These are phyloP conservation scores for Lichtheimia ramosa DNA, from an alignment of 371 early-diverging fungal species.

Conservation along the genomic window DNA sequence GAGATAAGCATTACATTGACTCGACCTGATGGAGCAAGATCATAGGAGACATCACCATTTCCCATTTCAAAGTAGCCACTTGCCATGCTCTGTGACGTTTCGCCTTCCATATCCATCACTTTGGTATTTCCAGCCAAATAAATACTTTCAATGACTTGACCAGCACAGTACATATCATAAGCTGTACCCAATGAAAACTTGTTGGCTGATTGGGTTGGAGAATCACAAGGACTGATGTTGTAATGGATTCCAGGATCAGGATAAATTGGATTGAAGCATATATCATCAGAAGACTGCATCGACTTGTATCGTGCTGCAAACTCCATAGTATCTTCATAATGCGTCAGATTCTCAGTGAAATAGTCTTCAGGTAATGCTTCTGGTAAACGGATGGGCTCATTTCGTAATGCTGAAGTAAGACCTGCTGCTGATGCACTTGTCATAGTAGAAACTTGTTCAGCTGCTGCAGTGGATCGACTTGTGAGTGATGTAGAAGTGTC, in stretches of 20 bases:
- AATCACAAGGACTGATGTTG: slow-evolving; percentile 31
- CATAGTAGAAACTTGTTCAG: not conserved
- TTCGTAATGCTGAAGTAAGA: slow-evolving; percentile 40
- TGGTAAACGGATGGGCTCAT: slow-evolving; percentile 57
- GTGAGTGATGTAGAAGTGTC: slow-evolving; percentile 31
- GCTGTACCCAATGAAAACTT: slow-evolving; percentile 41
- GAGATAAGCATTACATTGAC: slow-evolving; percentile 21
- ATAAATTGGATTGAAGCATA: slow-evolving; percentile 25
- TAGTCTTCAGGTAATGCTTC: slow-evolving; percentile 35
- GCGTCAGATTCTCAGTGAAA: slow-evolving; percentile 58
- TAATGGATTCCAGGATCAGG: slow-evolving; percentile 20
- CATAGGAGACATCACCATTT: slow-evolving; percentile 35
- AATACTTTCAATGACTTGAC: slow-evolving; percentile 51
- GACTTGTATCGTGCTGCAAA: slow-evolving; percentile 58
- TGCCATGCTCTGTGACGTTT: slow-evolving; percentile 19
- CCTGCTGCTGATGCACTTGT: slow-evolving; percentile 15
- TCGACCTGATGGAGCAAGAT: slow-evolving; percentile 36
- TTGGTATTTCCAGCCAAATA: slow-evolving; percentile 42
- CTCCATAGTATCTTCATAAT: slow-evolving; percentile 53
- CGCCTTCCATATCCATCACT: slow-evolving; percentile 29
- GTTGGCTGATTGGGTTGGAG: slow-evolving; percentile 2
- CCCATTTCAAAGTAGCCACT: slow-evolving; percentile 41
- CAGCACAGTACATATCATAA: slow-evolving; percentile 59
- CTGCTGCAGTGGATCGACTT: slow-evolving; percentile 18
- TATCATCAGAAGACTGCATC: not conserved